Evolutionary conservation across 2,329 filamentous ascomycete species (phyloP), one percentile per base, ranked within the genome.

Genomic region (Epicoccum sorghinum): DNA sequence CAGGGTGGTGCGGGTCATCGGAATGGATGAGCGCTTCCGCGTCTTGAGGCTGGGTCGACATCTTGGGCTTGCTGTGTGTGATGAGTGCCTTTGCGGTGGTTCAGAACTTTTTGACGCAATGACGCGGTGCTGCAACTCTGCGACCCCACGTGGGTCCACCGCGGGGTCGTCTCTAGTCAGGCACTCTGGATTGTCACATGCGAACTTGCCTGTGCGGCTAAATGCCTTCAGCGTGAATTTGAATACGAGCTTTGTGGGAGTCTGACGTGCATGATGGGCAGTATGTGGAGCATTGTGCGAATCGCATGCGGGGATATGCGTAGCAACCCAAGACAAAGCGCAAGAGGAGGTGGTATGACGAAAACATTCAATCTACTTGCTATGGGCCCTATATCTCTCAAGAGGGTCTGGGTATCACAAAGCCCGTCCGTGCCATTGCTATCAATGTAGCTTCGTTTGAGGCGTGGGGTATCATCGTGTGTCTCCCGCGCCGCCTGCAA

Each of bases 1-100:
- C 93, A 22, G 95, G 95, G 77, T 99, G 95, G 57, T 91, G 80
- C 4, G 89, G 88, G 73, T 97, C 86, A 27, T 77, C 62, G 2
- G 85, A 88, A 58, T 76, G 79, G 51, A 88, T 78, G 62, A 88
- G 79, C 49, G 83, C 79, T 61, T 86, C 84, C 8, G 62, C 56
- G 7, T 68, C 65, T 25, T 62, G 56, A 39, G 53, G 43, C 29
- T 54, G 59, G 44, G 55, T 52, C 14, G 27, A 38, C 67, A 70
- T 70, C n/a, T 32, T 62, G 51, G 37, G 6, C 6, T 7, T 29
- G 9, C 27, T 9, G 27, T 7, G 27, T 29, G 27, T 9, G 27
- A 9, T 29, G 27, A 29, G 6, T 29, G 27, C 27, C 18, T 18
- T 29, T 6, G 27, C 2, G 9, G 29, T 25, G 13, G 44, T 27